These are phyloP conservation scores for Eimeria falciformis DNA, from an alignment of 169 alveolate genomes.

Conservation along the genomic window DNA sequence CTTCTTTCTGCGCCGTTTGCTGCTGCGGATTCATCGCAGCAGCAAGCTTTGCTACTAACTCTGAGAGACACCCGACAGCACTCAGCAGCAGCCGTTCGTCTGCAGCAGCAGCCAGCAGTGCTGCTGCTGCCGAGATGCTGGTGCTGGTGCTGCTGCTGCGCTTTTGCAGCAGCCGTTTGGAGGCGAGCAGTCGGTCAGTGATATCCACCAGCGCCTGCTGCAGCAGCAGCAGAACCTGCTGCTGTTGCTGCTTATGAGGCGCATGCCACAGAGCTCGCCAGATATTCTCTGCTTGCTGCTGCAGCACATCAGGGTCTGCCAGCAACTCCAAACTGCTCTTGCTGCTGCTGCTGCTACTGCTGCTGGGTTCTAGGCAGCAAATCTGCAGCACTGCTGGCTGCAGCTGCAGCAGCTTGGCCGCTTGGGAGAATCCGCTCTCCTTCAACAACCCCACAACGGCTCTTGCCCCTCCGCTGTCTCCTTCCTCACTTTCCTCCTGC, in stretches of 20 bases:
- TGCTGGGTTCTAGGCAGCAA: conserved; percentile 6
- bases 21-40: neutral
- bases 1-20: neutral
- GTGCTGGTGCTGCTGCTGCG: conserved; percentile 38
- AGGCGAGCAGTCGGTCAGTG: neutral
- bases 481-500: neutral
- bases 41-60: neutral
- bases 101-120: neutral
- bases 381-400: conserved; percentile 4
- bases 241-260: conserved; percentile 20
- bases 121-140: neutral
- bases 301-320: neutral
- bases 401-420: conserved; percentile 13
- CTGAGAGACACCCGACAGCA: neutral
- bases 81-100: neutral
- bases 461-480: conserved; percentile 11
- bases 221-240: conserved; percentile 7
- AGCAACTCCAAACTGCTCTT: neutral
- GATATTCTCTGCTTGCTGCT: neutral
- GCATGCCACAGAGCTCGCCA: neutral
- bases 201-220: neutral
- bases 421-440: neutral
- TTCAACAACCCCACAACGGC: neutral
- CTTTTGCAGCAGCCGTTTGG: neutral
- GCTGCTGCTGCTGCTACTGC: conserved; percentile 63